Base-by-base conservation (phyloP, 805 yeast genomes). In the Zygosaccharomyces bisporus region DNA sequence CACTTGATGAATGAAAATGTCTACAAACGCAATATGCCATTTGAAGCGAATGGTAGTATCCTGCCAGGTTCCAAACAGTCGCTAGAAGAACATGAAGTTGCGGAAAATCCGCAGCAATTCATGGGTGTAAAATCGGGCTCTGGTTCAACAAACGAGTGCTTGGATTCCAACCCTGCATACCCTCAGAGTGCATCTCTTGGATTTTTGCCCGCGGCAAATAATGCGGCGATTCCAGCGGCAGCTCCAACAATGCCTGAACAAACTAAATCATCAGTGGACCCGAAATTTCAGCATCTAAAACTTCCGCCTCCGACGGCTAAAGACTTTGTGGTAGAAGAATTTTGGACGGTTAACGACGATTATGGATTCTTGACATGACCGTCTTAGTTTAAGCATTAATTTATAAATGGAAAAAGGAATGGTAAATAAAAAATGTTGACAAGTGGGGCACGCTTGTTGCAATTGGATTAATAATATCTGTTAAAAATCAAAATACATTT, bases 341-440 rank as follows among this genome's bases (percentile, higher is more conserved):
- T 73, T 39, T 74, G 78, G 77, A 65, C 68, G 6, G 67, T 66
- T n/a, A 69, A 69, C 40, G 74, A 71, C 45, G 77, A 74, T 49
- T 71, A 72, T 48, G 77, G 77, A 6, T 75, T 74, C 49, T 50
- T 72, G 25, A 70, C 76, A 4, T 70, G 50, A 49, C 35, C 10
- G 31, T 10, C 14, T 27, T n/a, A n/a, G 20, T 35, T 17, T 35
- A 17, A 14, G 6, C 10, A 19, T 12, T 35, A 20, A 19, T 14
- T 4, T 5, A 14, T 10, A 14, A 23, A 7, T 24, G 6, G 23
- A 39, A 39, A 27, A 12, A 17, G 25, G 25, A 21, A 21, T 21
- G 9, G n/a, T n/a, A 21, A 21, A 21, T 21, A 21, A 21, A 21
- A n/a, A n/a, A n/a, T n/a, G n/a, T n/a, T n/a, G n/a, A 21, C 25